Evolutionary conservation across 208 protist genomes (phyloP).

Genomic region (Crithidia acanthocephali): DNA sequence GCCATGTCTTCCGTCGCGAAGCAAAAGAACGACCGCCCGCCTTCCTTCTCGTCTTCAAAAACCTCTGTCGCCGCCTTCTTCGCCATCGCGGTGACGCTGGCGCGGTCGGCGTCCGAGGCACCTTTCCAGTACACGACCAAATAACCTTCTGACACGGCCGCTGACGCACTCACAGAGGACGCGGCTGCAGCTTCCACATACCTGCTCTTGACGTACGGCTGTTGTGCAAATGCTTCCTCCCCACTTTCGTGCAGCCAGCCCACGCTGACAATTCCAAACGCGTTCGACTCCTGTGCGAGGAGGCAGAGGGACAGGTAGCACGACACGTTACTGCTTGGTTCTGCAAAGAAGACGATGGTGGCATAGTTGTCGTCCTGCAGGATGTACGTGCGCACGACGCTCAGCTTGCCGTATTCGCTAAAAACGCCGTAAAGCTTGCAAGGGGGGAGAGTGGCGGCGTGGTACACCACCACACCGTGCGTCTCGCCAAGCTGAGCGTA

Average conservation of each 20-base stretch:
- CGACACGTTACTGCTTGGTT: slow-evolving; percentile 22
- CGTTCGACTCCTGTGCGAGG: slow-evolving; percentile 9
- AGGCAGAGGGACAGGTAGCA: slow-evolving; percentile 36
- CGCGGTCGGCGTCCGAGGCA: slow-evolving; percentile 18
- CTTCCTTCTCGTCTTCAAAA: slow-evolving; percentile 69
- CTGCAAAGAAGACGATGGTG: slow-evolving; percentile 44
- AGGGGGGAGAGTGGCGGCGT: slow-evolving; percentile 29
- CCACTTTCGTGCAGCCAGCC: slow-evolving; percentile 68
- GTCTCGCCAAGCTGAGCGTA: slow-evolving; percentile 42
- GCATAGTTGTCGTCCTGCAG: slow-evolving; percentile 38
- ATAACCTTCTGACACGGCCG: slow-evolving; percentile 29
- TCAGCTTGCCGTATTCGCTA: slow-evolving; percentile 37
- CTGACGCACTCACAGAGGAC: not conserved
- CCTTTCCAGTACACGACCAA: slow-evolving; percentile 52
- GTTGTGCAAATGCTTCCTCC: slow-evolving; percentile 37
- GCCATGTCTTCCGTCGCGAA: slow-evolving; percentile 49
- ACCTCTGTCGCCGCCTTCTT: slow-evolving; percentile 27
- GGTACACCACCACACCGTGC: slow-evolving; percentile 46
- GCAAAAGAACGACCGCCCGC: slow-evolving; percentile 67
- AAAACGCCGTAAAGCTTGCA: slow-evolving; percentile 24
- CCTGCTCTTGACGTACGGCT: slow-evolving; percentile 49
- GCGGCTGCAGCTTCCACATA: not conserved
- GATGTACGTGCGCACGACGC: slow-evolving; percentile 29
- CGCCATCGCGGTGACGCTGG: slow-evolving; percentile 20
- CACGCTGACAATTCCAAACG: slow-evolving; percentile 39